These are phyloP conservation scores for Populus tomentosa DNA, from an alignment of 441 rosid species.

Conservation along the genomic window DNA sequence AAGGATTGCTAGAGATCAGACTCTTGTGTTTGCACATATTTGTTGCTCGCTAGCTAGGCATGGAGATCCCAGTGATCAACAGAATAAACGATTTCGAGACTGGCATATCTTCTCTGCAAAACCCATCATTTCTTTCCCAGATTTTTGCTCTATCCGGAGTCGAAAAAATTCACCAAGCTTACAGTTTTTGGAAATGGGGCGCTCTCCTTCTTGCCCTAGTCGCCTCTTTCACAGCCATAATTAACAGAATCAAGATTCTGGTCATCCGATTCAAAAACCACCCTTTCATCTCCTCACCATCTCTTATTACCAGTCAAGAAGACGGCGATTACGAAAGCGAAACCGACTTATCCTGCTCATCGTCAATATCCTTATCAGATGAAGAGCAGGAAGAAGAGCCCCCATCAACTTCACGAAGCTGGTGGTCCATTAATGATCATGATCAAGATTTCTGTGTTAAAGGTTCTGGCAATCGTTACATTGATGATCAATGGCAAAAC, in stretches of 20 bases:
- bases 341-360: conserved; percentile 37
- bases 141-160: conserved; percentile 31
- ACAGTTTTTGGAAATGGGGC: conserved; percentile 58
- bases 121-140: conserved; percentile 44
- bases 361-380: conserved; percentile 12
- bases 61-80: conserved; percentile 60
- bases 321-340: conserved; percentile 38
- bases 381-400: conserved; percentile 28
- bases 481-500: conserved; percentile 26
- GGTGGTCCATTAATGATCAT: conserved; percentile 26
- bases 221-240: conserved; percentile 54
- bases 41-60: conserved; percentile 1
- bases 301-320: conserved; percentile 6
- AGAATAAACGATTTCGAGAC: conserved; percentile 55
- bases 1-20: background rate
- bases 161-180: conserved; percentile 30
- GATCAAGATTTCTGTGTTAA: conserved; percentile 29
- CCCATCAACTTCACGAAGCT: conserved; percentile 9
- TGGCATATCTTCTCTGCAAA: conserved; percentile 38
- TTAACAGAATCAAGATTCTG: conserved; percentile 39
- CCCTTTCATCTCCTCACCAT: conserved; percentile 17
- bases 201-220: conserved; percentile 51
- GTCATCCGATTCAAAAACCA: conserved; percentile 31
- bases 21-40: background rate
- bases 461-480: conserved; percentile 26